These are phyloP conservation scores for Multifurca ochricompacta DNA, from an alignment of 768 basidiomycete species.

Conservation along the genomic window DNA sequence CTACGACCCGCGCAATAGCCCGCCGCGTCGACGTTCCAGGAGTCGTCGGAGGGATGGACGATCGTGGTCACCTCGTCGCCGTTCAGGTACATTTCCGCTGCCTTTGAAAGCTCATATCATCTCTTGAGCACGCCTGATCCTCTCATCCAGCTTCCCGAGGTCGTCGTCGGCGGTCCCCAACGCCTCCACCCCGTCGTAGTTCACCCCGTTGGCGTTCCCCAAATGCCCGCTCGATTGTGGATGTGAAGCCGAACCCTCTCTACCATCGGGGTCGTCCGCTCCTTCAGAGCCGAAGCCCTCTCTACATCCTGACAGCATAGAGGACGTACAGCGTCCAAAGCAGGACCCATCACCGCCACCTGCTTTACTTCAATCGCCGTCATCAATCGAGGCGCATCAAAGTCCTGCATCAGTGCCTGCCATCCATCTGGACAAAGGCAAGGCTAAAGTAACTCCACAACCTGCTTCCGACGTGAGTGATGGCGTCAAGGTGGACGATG, in stretches of 20 bases:
- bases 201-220: slow-evolving; percentile 12
- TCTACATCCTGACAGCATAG: neutral
- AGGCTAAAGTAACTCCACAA: slow-evolving; percentile 9
- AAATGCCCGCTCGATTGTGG: slow-evolving; percentile 1
- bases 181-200: slow-evolving; percentile 8
- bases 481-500: slow-evolving; percentile 14
- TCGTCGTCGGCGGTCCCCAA: slow-evolving; percentile 11
- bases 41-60: slow-evolving; percentile 12
- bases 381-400: neutral
- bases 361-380: slow-evolving; percentile 2
- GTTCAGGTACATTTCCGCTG: slow-evolving; percentile 9
- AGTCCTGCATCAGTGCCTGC: neutral
- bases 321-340: slow-evolving; percentile 1
- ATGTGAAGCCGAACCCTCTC: neutral
- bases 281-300: slow-evolving; percentile 3
- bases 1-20: slow-evolving; percentile 3
- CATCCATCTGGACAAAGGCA: slow-evolving; percentile 12
- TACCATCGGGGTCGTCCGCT: neutral
- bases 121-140: neutral
- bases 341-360: slow-evolving; percentile 3
- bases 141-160: slow-evolving; percentile 5
- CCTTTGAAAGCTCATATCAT: neutral
- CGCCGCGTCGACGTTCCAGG: slow-evolving; percentile 16
- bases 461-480: neutral
- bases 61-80: slow-evolving; percentile 18